Evolutionary conservation across 805 yeast genomes (phyloP).

Genomic region (Pichia nanzhaoensis): DNA sequence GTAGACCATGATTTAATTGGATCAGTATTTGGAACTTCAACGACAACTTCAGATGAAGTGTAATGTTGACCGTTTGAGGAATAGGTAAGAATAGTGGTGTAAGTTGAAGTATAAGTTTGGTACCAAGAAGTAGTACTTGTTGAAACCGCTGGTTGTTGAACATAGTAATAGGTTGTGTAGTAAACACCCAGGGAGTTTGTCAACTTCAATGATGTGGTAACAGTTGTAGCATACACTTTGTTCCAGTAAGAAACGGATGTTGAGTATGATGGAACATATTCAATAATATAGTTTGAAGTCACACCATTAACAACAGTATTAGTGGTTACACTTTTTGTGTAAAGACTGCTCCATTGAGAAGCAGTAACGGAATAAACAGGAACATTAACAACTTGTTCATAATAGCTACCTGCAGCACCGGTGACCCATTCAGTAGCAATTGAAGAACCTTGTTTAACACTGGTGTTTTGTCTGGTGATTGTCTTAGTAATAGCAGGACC

Average conservation of each 20-base stretch:
- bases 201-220: background rate
- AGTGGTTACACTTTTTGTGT: background rate
- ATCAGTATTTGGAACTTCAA: constrained; percentile 3
- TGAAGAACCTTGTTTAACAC: background rate
- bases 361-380: background rate
- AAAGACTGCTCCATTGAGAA: constrained; percentile 2
- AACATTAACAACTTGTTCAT: background rate
- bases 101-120: background rate
- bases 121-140: constrained; percentile 4
- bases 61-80: constrained; percentile 4
- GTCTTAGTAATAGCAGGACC: background rate
- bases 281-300: background rate
- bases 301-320: background rate
- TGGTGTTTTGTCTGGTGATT: background rate
- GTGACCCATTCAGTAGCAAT: background rate
- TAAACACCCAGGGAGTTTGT: constrained; percentile 5
- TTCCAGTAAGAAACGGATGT: constrained; percentile 7
- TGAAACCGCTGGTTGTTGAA: constrained; percentile 4
- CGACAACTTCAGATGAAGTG: constrained; percentile 5
- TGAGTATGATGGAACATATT: constrained; percentile 9
- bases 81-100: background rate
- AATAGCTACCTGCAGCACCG: background rate
- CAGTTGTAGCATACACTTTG: constrained; percentile 4
- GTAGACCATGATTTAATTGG: constrained; percentile 5
- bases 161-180: constrained; percentile 2